Evolutionary conservation across 768 basidiomycete species (phyloP), one percentile per base, ranked within the genome.

Genomic region (Kondoa malvinella): DNA sequence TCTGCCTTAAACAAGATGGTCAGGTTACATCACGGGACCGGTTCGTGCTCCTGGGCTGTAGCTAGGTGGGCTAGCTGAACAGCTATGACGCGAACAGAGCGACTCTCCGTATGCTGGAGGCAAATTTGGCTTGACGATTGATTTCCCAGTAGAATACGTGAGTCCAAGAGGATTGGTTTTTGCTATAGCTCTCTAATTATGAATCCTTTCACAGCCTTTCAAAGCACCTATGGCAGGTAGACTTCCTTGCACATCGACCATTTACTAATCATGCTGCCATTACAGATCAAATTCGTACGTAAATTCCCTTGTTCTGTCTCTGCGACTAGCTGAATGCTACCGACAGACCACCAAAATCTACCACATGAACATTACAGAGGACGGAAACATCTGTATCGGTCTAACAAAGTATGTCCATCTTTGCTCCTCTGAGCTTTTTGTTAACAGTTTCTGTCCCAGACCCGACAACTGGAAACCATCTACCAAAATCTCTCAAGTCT

Each of bases 241-340:
- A 3, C 61, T 30, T 16, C 61, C 32, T 30, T 30, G 3, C 12
- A 63, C 33, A 31, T 16, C 61, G 17, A 50, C 30, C 30, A 59
- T 29, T 8, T 8, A 8, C 33, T 15, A 32, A 27, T 27, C 14
- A 31, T 14, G 27, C n/a, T 15, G n/a, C 8, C 12, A 17, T 8
- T 15, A 30, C 30, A 63, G 61, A 63, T 63, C 61, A 63, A 63
- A 63, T 63, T 63, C 30, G 61, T 63, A 3, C n/a, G 61, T 63
- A 14, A 4, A 2, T 16, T 14, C 12, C 58, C 12, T 12, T 14
- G n/a, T 25, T 60, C 27, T 60, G 58, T 25, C 27, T 25, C 27
- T 14, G 8, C n/a, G 14, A 25, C 4, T 60, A 25, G 15, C 30
- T 31, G 25, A 60, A 14, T 31, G 27, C 27, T 31, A 26, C 25